Conservation (phyloP, 176 grass and related monocot species). For the Carex cristatella region DNA sequence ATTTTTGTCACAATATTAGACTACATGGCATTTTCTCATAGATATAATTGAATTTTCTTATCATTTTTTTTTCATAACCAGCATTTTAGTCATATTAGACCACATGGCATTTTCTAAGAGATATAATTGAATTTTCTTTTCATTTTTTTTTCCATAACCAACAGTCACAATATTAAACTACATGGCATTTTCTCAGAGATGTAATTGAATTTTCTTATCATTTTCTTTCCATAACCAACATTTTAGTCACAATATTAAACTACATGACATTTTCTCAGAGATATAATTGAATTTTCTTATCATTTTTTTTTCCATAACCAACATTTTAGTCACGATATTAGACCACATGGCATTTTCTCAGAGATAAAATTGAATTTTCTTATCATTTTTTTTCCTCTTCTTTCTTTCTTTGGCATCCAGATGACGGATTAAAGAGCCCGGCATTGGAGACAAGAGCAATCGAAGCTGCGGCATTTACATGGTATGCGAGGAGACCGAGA, state of each 20-base stretch:
- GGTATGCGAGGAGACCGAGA: constrained; percentile 1
- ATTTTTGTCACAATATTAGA: neutral
- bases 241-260: neutral
- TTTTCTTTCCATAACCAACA: neutral
- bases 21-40: no score
- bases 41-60: no score
- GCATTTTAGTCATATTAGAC: neutral
- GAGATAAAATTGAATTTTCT: neutral
- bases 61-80: no score
- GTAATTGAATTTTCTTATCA: no score
- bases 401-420: neutral
- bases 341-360: neutral
- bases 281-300: neutral
- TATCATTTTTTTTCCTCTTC: neutral
- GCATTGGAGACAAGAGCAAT: neutral
- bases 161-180: no score
- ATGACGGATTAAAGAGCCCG: neutral
- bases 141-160: neutral
- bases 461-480: neutral
- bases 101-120: neutral
- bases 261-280: neutral
- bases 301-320: neutral
- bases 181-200: neutral
- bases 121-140: neutral
- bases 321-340: neutral